Conservation (phyloP, 2,329 filamentous ascomycete species). For the Helotiales sp. region DNA sequence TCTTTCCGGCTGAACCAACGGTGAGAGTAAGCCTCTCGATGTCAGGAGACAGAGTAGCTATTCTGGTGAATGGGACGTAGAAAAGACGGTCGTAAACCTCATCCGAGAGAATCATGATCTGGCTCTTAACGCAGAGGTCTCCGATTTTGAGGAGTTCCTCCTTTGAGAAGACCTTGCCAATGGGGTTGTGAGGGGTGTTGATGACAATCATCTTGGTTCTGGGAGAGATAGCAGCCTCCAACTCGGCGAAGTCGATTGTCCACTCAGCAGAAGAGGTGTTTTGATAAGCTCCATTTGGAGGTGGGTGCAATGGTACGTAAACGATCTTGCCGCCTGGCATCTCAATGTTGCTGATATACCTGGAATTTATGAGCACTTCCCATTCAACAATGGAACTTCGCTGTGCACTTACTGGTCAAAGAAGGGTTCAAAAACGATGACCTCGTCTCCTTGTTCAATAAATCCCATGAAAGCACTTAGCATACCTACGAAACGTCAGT, state of each 20-base stretch:
- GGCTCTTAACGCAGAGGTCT: slow-evolving; percentile 86
- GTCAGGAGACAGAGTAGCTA: slow-evolving; percentile 89
- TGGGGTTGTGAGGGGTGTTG: slow-evolving; percentile 88
- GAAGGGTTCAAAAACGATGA: slow-evolving; percentile 97
- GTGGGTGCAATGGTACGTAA: slow-evolving; percentile 94
- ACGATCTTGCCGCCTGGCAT: slow-evolving; percentile 96
- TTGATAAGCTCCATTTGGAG: slow-evolving; percentile 75
- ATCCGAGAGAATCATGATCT: slow-evolving; percentile 90
- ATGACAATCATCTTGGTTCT: slow-evolving; percentile 96
- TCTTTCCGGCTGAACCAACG: slow-evolving; percentile 95
- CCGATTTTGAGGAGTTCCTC: slow-evolving; percentile 85
- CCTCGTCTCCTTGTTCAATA: slow-evolving; percentile 91
- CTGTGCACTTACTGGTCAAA: slow-evolving; percentile 78
- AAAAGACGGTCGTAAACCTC: slow-evolving; percentile 95
- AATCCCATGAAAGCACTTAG: slow-evolving; percentile 98
- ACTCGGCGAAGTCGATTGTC: slow-evolving; percentile 81
- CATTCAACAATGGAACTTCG: slow-evolving; percentile 12
- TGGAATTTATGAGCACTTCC: slow-evolving; percentile 39
- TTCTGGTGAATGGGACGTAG: slow-evolving; percentile 93
- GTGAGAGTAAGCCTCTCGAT: slow-evolving; percentile 88
- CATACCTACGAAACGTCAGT: slow-evolving; percentile 64
- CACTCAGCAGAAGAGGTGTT: slow-evolving; percentile 88
- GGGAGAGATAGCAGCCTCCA: slow-evolving; percentile 80
- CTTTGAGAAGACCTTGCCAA: slow-evolving; percentile 91
- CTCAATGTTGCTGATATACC: slow-evolving; percentile 96